phyloP scores from a whole-genome alignment of 208 protist species.

The Trypanosoma scelopori region DNA sequence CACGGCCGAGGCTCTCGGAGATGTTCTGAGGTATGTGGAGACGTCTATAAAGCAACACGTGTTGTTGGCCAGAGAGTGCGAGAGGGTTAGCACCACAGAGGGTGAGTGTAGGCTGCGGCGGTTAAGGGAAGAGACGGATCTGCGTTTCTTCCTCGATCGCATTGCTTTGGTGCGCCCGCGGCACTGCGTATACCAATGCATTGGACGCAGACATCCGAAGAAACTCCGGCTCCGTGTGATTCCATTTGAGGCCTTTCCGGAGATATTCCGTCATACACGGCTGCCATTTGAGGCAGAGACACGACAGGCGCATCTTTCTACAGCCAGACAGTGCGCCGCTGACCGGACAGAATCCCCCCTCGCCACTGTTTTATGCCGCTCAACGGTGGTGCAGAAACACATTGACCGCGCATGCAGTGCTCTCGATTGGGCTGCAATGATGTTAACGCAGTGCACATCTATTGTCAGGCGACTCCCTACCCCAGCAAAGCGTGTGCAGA shows the following conservation, averaged over 20 bases:
- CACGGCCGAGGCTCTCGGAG: constrained; percentile 69
- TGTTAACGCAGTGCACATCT: constrained; percentile 41
- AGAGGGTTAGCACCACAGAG: constrained; percentile 11
- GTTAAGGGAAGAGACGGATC: constrained; percentile 24
- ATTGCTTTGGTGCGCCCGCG: constrained; percentile 32
- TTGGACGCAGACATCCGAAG: constrained; percentile 44
- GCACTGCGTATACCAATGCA: constrained; percentile 45
- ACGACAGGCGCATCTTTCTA: constrained; percentile 34
- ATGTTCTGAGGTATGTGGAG: constrained; percentile 70
- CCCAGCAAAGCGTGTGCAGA: constrained; percentile 6
- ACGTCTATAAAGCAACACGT: constrained; percentile 62
- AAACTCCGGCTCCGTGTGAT: constrained; percentile 71
- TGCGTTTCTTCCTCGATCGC: constrained; percentile 27
- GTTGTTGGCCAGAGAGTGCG: constrained; percentile 53
- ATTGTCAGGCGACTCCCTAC: constrained; percentile 36
- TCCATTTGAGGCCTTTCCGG: constrained; percentile 77
- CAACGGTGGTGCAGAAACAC: constrained; percentile 43
- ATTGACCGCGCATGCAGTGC: constrained; percentile 53
- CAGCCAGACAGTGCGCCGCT: constrained; percentile 28
- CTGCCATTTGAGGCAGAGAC: constrained; percentile 51
- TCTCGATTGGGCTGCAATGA: constrained; percentile 57
- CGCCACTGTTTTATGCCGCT: constrained; percentile 42
- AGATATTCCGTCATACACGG: constrained; percentile 50
- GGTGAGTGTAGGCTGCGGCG: constrained; percentile 16
- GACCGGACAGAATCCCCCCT: constrained; percentile 42